Evolutionary conservation across 768 basidiomycete genomes (phyloP).

Genomic region (Calocybe gangraenosa): DNA sequence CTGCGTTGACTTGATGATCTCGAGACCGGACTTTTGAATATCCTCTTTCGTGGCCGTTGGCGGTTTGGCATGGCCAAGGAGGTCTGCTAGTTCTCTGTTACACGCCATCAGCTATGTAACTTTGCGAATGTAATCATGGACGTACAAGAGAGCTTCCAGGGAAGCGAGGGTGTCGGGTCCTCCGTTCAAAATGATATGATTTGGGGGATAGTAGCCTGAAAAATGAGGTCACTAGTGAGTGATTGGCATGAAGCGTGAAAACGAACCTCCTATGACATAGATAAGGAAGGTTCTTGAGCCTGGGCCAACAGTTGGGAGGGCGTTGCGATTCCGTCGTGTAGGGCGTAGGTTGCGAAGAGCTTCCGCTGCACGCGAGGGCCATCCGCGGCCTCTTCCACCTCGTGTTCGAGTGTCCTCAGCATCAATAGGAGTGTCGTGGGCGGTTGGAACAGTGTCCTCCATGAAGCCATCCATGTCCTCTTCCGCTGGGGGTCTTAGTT

Average conservation of each 20-base stretch:
- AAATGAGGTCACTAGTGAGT: constrained; percentile 4
- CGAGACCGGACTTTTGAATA: constrained; percentile 79
- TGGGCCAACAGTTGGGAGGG: constrained; percentile 15
- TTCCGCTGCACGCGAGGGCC: constrained; percentile 63
- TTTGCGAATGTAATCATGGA: constrained; percentile 16
- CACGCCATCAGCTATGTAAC: constrained; percentile 1
- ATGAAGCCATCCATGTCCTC: constrained; percentile 6
- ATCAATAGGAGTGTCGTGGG: neutral
- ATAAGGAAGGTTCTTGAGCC: constrained; percentile 80
- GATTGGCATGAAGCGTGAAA: constrained; percentile 6
- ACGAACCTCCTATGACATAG: constrained; percentile 79
- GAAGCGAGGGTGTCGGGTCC: constrained; percentile 66
- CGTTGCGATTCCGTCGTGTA: constrained; percentile 23
- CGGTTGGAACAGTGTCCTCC: neutral
- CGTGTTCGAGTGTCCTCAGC: neutral
- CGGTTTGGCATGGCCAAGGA: constrained; percentile 79
- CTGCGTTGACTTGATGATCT: constrained; percentile 60
- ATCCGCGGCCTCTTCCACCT: constrained; percentile 23
- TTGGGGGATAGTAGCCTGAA: constrained; percentile 86
- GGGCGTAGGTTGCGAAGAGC: constrained; percentile 54
- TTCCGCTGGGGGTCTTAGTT: constrained; percentile 19
- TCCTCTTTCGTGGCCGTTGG: constrained; percentile 81
- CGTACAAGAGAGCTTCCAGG: constrained; percentile 74
- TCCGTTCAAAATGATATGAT: constrained; percentile 85
- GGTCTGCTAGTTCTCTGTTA: constrained; percentile 72